Evolutionary conservation across 78 protist species (phyloP), one percentile per base, ranked within the genome.

Genomic region (Chrysochromulina parva): DNA sequence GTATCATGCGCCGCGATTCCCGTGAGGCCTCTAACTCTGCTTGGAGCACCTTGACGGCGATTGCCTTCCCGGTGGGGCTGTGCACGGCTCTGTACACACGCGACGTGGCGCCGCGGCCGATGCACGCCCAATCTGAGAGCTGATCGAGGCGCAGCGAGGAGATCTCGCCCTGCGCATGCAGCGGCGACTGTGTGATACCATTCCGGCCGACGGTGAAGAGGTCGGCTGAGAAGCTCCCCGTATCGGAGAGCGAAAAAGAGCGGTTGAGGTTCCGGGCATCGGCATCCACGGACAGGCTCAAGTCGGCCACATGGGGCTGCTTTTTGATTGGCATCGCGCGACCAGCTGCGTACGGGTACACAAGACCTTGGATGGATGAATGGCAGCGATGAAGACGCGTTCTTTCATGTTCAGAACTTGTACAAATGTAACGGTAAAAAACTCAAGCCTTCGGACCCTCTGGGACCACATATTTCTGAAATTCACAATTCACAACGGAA

Each of bases 41-140:
- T 7, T 48, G 82, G 19, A 94, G 93, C 3, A 96, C 85, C 80
- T 98, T 99, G 20, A 98, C 95, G 20, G 99, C 98, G 6, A 97
- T 5, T 26, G 11, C 38, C 82, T 74, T 74, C 28, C 82, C 82
- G 14, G 82, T 74, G 11, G 53, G 82, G 11, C 1, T 2, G 24
- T 74, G 82, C 17, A 16, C 3, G 57, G 57, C 57, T 7, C 38
- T 1, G 55, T 74, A 48, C 58, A 74, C 82, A 11, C 17, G 6
- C 7, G 52, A 48, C 55, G 82, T 48, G 28, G 3, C 48, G 82
- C 82, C 82, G 14, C 82, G 50, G 50, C 82, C 82, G 28, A 74
- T 17, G 28, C 16, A 13, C 11, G 24, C 19, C 57, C n/a, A 1
- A 20, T 48, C 48, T 55, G 3, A 7, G 57, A 74, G 57, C 26